phyloP scores from a whole-genome alignment of 139 green algal species.

The Chlamydomonas sp. region DNA sequence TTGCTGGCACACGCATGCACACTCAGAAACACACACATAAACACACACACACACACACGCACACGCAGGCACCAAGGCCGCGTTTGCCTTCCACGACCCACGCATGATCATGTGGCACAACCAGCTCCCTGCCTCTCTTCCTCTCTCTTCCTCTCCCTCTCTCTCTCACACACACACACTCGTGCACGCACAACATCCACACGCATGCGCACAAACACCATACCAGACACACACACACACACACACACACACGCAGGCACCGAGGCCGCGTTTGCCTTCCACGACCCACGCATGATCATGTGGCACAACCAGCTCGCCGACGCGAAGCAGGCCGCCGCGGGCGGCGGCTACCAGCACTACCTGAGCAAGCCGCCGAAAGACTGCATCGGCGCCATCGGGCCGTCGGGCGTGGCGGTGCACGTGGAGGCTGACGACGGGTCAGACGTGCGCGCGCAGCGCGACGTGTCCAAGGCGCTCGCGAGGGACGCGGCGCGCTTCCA shows the following conservation, averaged over 20 bases:
- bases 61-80: too few species aligned
- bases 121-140: not conserved
- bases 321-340: not conserved
- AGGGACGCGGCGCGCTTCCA: not conserved
- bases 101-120: slow-evolving; percentile 1
- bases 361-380: not conserved
- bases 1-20: too few species aligned
- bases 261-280: not conserved
- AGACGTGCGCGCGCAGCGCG: not conserved
- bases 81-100: not conserved
- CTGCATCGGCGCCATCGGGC: too few species aligned
- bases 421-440: not conserved
- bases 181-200: too few species aligned
- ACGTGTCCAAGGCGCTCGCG: not conserved
- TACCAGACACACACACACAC: too few species aligned
- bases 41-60: too few species aligned
- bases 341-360: not conserved
- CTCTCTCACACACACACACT: too few species aligned
- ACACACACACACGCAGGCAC: too few species aligned
- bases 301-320: not conserved
- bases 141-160: too few species aligned
- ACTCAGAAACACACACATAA: too few species aligned
- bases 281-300: not conserved
- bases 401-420: not conserved
- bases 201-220: too few species aligned